Percentiles rank a stretch among this genome's conserved stretches.
Conservation (phyloP, 768 basidiomycete genomes). For the Artomyces pyxidatus region DNA sequence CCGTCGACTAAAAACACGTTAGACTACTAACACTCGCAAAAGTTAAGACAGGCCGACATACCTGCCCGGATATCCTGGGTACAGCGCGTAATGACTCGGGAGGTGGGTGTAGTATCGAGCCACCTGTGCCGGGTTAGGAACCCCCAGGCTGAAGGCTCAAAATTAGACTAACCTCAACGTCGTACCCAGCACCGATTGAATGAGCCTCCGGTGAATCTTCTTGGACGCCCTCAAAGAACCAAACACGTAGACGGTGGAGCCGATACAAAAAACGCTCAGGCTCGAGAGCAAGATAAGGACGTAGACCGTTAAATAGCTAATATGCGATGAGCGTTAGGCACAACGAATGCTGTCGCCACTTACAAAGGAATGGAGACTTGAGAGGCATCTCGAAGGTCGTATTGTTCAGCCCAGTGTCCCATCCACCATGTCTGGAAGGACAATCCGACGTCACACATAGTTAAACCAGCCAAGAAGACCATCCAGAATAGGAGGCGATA, state of each 20-base stretch:
- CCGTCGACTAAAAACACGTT: slow-evolving; percentile 25
- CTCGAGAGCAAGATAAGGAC: slow-evolving; percentile 27
- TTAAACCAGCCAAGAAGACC: slow-evolving; percentile 14
- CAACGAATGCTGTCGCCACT: slow-evolving; percentile 3
- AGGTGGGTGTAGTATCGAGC: slow-evolving; percentile 42
- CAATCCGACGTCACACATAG: slow-evolving; percentile 18
- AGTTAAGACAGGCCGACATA: slow-evolving; percentile 2
- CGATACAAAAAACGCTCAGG: slow-evolving; percentile 26
- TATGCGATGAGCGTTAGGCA: not conserved
- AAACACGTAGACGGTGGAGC: slow-evolving; percentile 31
- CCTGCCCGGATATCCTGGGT: slow-evolving; percentile 52
- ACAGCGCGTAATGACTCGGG: slow-evolving; percentile 57
- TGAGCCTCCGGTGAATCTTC: slow-evolving; percentile 41
- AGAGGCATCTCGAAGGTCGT: slow-evolving; percentile 24
- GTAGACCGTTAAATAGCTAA: slow-evolving; percentile 44
- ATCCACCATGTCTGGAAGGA: slow-evolving; percentile 34
- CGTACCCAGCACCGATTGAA: slow-evolving; percentile 47
- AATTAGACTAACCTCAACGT: slow-evolving; percentile 31
- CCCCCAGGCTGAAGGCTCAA: not conserved
- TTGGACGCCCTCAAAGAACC: slow-evolving; percentile 48
- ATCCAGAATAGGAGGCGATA: slow-evolving; percentile 26
- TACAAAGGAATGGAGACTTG: slow-evolving; percentile 29
- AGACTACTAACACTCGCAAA: not conserved
- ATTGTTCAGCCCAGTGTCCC: slow-evolving; percentile 38
- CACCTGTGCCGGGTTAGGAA: slow-evolving; percentile 27